A percentile compares a stretch with the other conserved stretches of the same genome.
These are phyloP conservation scores for Elaeagnus macrophylla DNA, from an alignment of 306 rosid species.

Conservation along the genomic window DNA sequence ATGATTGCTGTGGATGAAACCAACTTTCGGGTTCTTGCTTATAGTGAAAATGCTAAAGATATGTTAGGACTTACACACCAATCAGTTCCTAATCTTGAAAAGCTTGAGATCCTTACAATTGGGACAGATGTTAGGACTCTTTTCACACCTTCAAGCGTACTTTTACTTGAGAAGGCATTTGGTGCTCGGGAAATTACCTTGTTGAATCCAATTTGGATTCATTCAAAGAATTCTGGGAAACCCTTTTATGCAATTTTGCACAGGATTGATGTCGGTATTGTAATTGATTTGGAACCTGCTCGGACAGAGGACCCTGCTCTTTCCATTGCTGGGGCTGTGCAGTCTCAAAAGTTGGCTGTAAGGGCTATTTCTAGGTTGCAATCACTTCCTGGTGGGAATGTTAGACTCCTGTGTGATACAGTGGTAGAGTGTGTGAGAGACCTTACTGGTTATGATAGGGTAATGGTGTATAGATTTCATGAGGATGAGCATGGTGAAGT, in stretches of 20 bases:
- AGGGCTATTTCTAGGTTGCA: slow-evolving; percentile 78
- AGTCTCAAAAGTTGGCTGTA: slow-evolving; percentile 75
- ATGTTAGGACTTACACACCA: slow-evolving; percentile 41
- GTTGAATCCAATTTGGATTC: slow-evolving; percentile 63
- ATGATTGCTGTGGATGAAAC: slow-evolving; percentile 58
- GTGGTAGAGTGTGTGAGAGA: slow-evolving; percentile 71
- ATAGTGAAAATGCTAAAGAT: slow-evolving; percentile 59
- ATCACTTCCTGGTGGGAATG: slow-evolving; percentile 67
- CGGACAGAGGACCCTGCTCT: slow-evolving; percentile 49
- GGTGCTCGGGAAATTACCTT: slow-evolving; percentile 49
- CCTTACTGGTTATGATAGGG: slow-evolving; percentile 82
- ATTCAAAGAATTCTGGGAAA: slow-evolving; percentile 45
- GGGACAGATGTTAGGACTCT: slow-evolving; percentile 57
- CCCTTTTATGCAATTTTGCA: slow-evolving; percentile 74
- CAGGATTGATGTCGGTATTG: slow-evolving; percentile 72
- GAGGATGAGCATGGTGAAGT: slow-evolving; percentile 92
- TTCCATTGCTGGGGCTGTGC: slow-evolving; percentile 72
- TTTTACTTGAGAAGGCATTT: slow-evolving; percentile 50
- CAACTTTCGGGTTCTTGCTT: slow-evolving; percentile 41
- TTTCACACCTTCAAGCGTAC: slow-evolving; percentile 56
- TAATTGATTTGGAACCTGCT: slow-evolving; percentile 83
- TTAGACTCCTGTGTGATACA: slow-evolving; percentile 48
- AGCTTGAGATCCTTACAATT: slow-evolving; percentile 20
- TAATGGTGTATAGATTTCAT: slow-evolving; percentile 79
- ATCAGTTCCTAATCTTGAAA: slow-evolving; percentile 13